Evolutionary conservation across 1,139 yeast species (phyloP).

Genomic region (Pichia sp.): DNA sequence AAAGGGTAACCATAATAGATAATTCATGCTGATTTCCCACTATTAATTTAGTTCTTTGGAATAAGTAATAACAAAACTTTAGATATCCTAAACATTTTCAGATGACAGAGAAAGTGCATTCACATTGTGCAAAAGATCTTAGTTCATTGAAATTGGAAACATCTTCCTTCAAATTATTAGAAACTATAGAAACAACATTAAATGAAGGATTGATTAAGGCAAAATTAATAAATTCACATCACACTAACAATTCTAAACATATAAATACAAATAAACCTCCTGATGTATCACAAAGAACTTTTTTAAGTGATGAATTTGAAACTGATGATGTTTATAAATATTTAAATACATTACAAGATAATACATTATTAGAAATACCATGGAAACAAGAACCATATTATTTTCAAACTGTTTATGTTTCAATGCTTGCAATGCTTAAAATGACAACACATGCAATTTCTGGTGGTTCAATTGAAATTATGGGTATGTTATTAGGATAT

Average conservation of each 20-base stretch:
- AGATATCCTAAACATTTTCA: too few species aligned
- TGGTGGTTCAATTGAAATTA: conserved; percentile 88
- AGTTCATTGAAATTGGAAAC: too few species aligned
- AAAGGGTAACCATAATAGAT: neutral
- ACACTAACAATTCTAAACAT: neutral
- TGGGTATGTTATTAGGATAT: conserved; percentile 92
- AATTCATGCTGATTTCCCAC: too few species aligned
- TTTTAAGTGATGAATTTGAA: conserved; percentile 1
- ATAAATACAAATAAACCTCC: conserved; percentile 6
- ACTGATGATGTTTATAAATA: conserved; percentile 1
- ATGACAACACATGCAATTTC: conserved; percentile 78
- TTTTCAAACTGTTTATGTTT: conserved; percentile 61
- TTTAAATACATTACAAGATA: neutral
- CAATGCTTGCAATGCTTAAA: conserved; percentile 70
- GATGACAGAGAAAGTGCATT: too few species aligned
- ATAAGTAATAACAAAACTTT: too few species aligned
- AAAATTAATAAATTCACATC: neutral
- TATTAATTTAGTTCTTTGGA: too few species aligned
- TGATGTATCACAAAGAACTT: neutral
- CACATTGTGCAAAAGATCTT: neutral
- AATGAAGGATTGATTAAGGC: neutral
- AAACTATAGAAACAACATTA: neutral
- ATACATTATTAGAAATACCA: conserved; percentile 26
- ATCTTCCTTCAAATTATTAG: neutral
- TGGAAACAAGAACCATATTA: conserved; percentile 51